These are phyloP conservation scores for Betula pendula DNA, from an alignment of 306 rosid genomes.

Conservation along the genomic window DNA sequence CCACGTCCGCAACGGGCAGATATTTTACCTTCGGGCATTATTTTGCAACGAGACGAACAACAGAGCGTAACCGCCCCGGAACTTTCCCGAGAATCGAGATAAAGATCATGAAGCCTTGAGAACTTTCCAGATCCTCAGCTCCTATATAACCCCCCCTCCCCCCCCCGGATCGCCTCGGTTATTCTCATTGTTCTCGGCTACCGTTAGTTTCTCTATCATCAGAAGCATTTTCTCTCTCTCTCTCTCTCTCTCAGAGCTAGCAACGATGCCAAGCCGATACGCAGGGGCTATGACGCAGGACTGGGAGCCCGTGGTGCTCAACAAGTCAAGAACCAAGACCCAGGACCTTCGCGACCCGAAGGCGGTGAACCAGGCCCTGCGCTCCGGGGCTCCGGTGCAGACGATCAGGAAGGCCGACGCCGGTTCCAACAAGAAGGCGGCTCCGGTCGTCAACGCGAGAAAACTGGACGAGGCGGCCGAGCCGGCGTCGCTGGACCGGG, in stretches of 20 bases:
- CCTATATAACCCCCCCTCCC: constrained; percentile 7
- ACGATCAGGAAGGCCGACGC: constrained; percentile 67
- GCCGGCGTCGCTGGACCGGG: constrained; percentile 65
- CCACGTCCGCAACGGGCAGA: neutral
- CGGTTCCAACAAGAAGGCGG: constrained; percentile 57
- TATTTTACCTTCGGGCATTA: neutral
- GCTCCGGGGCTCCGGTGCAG: constrained; percentile 56
- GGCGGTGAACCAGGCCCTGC: constrained; percentile 71
- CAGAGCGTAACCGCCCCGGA: neutral
- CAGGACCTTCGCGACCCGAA: constrained; percentile 63
- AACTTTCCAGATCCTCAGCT: constrained; percentile 39
- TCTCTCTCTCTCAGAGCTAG: neutral
- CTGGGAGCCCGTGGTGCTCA: constrained; percentile 75
- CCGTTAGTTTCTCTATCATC: neutral
- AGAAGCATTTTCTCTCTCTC: neutral
- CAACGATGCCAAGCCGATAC: constrained; percentile 65
- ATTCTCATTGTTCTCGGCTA: accelerated
- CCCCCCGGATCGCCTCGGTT: too few species aligned
- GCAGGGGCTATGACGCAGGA: constrained; percentile 65
- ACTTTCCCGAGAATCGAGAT: constrained; percentile 32
- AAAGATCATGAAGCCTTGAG: neutral
- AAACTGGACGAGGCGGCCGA: constrained; percentile 77
- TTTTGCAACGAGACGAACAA: neutral
- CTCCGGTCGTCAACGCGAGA: constrained; percentile 46
- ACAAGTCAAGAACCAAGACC: constrained; percentile 57